phyloP scores from a whole-genome alignment of 2,329 filamentous ascomycete species.

The Fusarium nanum region DNA sequence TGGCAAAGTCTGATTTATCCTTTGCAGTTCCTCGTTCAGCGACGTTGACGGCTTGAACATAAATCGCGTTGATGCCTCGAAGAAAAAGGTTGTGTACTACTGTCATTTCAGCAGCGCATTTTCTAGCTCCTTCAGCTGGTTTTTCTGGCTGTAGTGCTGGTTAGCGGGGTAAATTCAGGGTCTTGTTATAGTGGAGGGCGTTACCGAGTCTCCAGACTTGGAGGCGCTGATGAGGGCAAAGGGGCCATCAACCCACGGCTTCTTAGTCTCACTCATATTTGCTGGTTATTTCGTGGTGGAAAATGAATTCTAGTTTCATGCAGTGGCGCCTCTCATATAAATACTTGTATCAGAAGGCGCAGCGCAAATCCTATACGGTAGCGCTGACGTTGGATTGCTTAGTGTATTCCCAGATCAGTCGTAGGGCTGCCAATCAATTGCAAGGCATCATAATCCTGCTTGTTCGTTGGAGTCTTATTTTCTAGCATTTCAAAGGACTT shows the following conservation, averaged over 20 bases:
- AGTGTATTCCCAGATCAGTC: background rate
- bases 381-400: constrained; percentile 20
- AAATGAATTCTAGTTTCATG: background rate
- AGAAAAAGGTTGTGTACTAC: constrained; percentile 53
- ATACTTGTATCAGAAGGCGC: background rate
- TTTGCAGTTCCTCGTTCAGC: constrained; percentile 41
- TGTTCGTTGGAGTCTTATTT: background rate
- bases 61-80: constrained; percentile 54
- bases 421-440: constrained; percentile 4
- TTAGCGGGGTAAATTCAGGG: background rate
- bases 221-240: constrained; percentile 48
- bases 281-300: background rate
- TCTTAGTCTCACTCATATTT: constrained; percentile 29
- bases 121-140: constrained; percentile 34
- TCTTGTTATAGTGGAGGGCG: background rate
- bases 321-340: background rate
- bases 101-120: constrained; percentile 49
- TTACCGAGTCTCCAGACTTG: constrained; percentile 42
- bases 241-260: constrained; percentile 50
- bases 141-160: constrained; percentile 25
- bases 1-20: constrained; percentile 51
- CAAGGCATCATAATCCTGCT: background rate
- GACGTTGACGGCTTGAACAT: constrained; percentile 53
- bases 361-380: background rate
- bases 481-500: rapidly evolving